Evolutionary conservation across 2,329 filamentous ascomycete genomes (phyloP).

Genomic region (Emmonsia crescens): DNA sequence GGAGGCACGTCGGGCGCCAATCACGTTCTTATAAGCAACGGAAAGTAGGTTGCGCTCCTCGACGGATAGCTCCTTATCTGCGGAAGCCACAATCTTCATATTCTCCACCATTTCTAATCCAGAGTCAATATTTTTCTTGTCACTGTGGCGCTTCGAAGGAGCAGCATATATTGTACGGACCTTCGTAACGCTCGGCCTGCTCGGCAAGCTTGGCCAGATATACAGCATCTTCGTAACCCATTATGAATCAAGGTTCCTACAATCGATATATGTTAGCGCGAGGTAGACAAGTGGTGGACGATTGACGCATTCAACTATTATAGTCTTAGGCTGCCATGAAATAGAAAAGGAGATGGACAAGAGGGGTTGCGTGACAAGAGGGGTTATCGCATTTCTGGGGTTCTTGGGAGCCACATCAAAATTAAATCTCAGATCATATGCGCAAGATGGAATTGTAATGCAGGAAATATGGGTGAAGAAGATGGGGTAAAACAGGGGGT

Average conservation of each 20-base stretch:
- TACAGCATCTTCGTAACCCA: conserved; percentile 99
- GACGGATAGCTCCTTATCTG: conserved; percentile 70
- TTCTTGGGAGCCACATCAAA: background rate
- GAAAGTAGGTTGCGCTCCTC: conserved; percentile 97
- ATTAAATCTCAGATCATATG: background rate
- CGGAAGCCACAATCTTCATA: conserved; percentile 96
- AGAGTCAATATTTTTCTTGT: background rate
- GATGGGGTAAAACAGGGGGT: background rate
- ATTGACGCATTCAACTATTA: background rate
- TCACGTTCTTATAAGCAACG: conserved; percentile 98
- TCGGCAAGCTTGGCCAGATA: conserved; percentile 99
- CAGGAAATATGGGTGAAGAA: background rate
- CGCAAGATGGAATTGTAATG: background rate
- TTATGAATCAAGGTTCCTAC: conserved; percentile 46
- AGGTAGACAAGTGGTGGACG: background rate
- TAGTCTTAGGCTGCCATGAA: background rate
- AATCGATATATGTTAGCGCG: background rate
- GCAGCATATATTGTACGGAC: conserved; percentile 45
- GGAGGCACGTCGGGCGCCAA: conserved; percentile 89
- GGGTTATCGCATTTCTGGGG: background rate
- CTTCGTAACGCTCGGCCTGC: conserved; percentile 99
- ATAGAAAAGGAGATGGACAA: background rate
- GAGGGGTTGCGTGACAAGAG: background rate
- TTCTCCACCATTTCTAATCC: conserved; percentile 92
- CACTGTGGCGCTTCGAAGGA: background rate